Percentiles rank a stretch among this genome's conserved stretches.
These are phyloP conservation scores for Talaromyces sp. DNA, from an alignment of 2,329 filamentous ascomycete genomes.

Conservation along the genomic window DNA sequence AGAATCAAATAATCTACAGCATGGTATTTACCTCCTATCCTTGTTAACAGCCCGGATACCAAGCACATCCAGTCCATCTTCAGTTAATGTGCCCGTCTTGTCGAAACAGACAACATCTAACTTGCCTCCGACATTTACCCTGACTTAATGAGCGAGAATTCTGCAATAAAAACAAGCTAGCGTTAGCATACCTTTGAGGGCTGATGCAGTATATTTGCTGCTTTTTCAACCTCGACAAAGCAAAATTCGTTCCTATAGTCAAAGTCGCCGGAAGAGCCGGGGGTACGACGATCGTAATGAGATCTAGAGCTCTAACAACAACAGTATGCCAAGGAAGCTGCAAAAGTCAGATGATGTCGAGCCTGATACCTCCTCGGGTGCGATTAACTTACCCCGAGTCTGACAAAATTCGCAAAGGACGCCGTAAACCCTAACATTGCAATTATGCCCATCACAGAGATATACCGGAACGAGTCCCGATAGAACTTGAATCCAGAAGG, in stretches of 20 bases:
- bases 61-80: conserved; percentile 90
- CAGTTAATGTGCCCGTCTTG: conserved; percentile 96
- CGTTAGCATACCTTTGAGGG: conserved; percentile 58
- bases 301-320: conserved; percentile 81
- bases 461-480: conserved; percentile 93
- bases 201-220: conserved; percentile 97
- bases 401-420: conserved; percentile 89
- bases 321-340: conserved; percentile 81
- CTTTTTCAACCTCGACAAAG: conserved; percentile 74
- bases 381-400: conserved; percentile 53
- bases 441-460: conserved; percentile 88
- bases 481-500: conserved; percentile 99
- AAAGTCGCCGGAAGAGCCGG: conserved; percentile 90
- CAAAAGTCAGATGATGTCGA: conserved; percentile 19
- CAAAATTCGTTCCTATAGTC: conserved; percentile 95
- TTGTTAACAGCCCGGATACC: conserved; percentile 74
- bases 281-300: conserved; percentile 96
- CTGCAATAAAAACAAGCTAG: background rate
- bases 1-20: background rate
- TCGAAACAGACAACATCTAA: conserved; percentile 96
- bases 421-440: conserved; percentile 82
- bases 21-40: conserved; percentile 39
- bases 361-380: background rate
- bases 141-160: conserved; percentile 6
- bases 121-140: conserved; percentile 94